Evolutionary conservation across 495 filamentous ascomycete genomes (phyloP).

Genomic region (Melanomma pulvis-pyrius): DNA sequence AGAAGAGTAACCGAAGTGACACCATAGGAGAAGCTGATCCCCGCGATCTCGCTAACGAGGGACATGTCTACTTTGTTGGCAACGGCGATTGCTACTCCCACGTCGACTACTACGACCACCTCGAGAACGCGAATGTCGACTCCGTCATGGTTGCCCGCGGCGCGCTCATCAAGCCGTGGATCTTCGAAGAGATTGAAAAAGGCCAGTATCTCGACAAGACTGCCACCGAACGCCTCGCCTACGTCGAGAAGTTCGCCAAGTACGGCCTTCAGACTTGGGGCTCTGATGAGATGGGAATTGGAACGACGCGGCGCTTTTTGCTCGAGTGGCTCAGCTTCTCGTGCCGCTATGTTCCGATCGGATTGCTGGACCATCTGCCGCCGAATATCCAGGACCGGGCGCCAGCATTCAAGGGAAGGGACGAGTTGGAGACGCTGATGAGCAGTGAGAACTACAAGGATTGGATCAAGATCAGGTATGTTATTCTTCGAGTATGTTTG

Average conservation of each 20-base stretch:
- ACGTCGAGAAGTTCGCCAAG: constrained; percentile 82
- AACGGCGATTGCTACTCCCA: constrained; percentile 97
- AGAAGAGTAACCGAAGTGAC: constrained; percentile 65
- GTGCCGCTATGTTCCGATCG: constrained; percentile 85
- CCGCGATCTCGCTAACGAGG: constrained; percentile 58
- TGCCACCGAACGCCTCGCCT: constrained; percentile 78
- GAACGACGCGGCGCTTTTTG: constrained; percentile 84
- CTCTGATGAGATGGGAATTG: constrained; percentile 87
- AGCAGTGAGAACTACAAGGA: constrained; percentile 88
- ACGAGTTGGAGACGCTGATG: constrained; percentile 89
- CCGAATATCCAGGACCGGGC: constrained; percentile 85
- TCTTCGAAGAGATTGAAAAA: constrained; percentile 92
- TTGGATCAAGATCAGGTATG: constrained; percentile 98
- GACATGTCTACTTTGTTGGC: constrained; percentile 82
- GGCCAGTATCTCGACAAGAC: constrained; percentile 96
- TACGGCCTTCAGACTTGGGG: constrained; percentile 95
- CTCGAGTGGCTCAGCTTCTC: constrained; percentile 95
- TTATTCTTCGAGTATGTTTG: background rate
- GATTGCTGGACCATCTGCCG: constrained; percentile 83
- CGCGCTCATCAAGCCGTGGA: constrained; percentile 93
- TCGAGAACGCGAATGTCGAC: constrained; percentile 77
- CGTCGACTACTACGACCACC: constrained; percentile 77
- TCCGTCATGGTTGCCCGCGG: constrained; percentile 89
- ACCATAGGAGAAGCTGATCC: constrained; percentile 76
- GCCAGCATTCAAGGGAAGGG: constrained; percentile 76